Percentiles rank a stretch among this genome's conserved stretches.
These are phyloP conservation scores for Onygenales sp. DNA, from an alignment of 2,329 filamentous ascomycete species.

Conservation along the genomic window DNA sequence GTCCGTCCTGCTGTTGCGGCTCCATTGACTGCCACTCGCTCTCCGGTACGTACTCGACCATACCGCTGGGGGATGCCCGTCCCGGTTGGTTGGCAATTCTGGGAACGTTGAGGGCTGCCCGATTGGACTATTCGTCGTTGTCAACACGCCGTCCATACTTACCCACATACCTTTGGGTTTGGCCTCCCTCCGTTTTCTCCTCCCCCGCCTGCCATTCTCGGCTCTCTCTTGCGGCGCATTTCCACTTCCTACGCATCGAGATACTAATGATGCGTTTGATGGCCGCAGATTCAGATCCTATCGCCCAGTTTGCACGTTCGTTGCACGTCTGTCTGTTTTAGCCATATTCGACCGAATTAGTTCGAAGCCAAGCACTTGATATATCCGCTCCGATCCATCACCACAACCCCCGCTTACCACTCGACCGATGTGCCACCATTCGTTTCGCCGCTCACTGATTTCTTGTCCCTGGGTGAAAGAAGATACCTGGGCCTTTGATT, in stretches of 20 bases:
- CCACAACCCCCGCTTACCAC: background rate
- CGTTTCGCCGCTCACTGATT: background rate
- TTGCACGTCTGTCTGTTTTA: background rate
- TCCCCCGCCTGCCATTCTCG: background rate
- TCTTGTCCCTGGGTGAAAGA: background rate
- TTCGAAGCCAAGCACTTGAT: background rate
- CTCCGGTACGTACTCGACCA: background rate
- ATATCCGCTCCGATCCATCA: background rate
- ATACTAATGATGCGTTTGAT: slow-evolving; percentile 1
- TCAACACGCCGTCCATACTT: background rate
- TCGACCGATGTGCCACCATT: slow-evolving; percentile 3
- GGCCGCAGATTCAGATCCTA: background rate
- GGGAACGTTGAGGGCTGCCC: background rate
- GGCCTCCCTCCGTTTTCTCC: background rate
- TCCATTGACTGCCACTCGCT: background rate
- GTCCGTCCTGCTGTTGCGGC: background rate
- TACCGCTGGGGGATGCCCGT: background rate
- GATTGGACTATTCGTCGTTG: background rate
- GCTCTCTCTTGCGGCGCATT: background rate
- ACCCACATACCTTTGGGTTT: background rate
- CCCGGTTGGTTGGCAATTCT: background rate
- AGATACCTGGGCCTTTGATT: background rate
- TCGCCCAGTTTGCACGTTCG: background rate
- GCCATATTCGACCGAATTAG: background rate
- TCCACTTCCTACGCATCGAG: background rate